phyloP scores from a whole-genome alignment of 2,329 filamentous ascomycete species.

The Colletotrichum sansevieriae region DNA sequence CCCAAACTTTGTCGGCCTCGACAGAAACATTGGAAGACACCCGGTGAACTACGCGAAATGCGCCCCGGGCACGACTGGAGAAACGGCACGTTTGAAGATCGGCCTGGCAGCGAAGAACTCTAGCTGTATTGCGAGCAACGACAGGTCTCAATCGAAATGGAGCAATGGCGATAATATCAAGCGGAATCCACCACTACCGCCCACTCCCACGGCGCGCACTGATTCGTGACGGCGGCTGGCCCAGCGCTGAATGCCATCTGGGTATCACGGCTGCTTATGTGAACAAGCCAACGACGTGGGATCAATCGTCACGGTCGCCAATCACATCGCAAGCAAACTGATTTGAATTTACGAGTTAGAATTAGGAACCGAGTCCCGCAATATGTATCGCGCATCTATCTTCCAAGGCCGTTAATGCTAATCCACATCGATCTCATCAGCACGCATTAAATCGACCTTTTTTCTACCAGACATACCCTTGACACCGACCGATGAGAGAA shows the following conservation, averaged over 20 bases:
- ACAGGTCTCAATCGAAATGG: too few relatives aligned
- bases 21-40: background rate
- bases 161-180: too few relatives aligned
- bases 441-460: constrained; percentile 31
- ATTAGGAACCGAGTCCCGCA: constrained; percentile 13
- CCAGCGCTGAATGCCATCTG: too few relatives aligned
- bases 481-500: constrained; percentile 32
- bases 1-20: background rate
- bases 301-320: background rate
- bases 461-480: constrained; percentile 35
- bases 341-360: background rate
- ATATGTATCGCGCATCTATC: constrained; percentile 31
- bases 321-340: background rate
- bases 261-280: too few relatives aligned
- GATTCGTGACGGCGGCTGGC: too few relatives aligned
- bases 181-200: too few relatives aligned
- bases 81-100: background rate
- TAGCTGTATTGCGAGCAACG: background rate
- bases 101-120: background rate
- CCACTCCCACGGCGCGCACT: too few relatives aligned
- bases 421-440: constrained; percentile 24
- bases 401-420: constrained; percentile 25
- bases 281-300: too few relatives aligned
- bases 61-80: background rate
- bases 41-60: background rate